Evolutionary conservation across 2,329 filamentous ascomycete genomes (phyloP).

Genomic region (Rutstroemia sp.): DNA sequence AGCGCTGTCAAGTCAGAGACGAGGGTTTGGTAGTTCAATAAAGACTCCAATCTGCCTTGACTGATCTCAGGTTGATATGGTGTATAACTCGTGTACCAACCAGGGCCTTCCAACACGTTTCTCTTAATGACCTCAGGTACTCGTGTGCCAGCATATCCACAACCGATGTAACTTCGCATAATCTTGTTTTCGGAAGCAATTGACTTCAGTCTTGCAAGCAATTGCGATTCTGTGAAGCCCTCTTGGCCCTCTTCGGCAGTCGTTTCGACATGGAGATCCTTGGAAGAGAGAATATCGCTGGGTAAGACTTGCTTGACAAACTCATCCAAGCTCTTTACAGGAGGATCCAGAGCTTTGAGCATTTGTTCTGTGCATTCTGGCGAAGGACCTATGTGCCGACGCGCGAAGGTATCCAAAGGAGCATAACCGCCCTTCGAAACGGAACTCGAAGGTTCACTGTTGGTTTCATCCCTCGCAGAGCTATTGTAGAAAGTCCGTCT

Average conservation of each 20-base stretch:
- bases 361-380: conserved; percentile 64
- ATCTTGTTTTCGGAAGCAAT: conserved; percentile 54
- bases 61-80: conserved; percentile 97
- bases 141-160: conserved; percentile 81
- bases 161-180: conserved; percentile 68
- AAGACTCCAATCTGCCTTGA: conserved; percentile 83
- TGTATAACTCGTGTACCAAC: conserved; percentile 97
- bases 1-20: conserved; percentile 82
- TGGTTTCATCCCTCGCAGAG: conserved; percentile 25
- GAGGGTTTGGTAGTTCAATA: conserved; percentile 94
- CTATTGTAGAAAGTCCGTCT: conserved; percentile 29
- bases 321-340: conserved; percentile 64
- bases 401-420: conserved; percentile 54
- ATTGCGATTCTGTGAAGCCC: conserved; percentile 47
- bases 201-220: conserved; percentile 44
- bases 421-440: conserved; percentile 33
- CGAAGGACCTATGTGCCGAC: conserved; percentile 82
- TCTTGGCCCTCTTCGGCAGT: conserved; percentile 28
- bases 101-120: conserved; percentile 86
- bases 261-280: conserved; percentile 49
- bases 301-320: conserved; percentile 84
- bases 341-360: conserved; percentile 72
- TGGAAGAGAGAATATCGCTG: conserved; percentile 63
- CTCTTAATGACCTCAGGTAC: conserved; percentile 86
- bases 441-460: conserved; percentile 14